Conservation (phyloP, 768 basidiomycete species). For the Sistotremastrum suecicum region DNA sequence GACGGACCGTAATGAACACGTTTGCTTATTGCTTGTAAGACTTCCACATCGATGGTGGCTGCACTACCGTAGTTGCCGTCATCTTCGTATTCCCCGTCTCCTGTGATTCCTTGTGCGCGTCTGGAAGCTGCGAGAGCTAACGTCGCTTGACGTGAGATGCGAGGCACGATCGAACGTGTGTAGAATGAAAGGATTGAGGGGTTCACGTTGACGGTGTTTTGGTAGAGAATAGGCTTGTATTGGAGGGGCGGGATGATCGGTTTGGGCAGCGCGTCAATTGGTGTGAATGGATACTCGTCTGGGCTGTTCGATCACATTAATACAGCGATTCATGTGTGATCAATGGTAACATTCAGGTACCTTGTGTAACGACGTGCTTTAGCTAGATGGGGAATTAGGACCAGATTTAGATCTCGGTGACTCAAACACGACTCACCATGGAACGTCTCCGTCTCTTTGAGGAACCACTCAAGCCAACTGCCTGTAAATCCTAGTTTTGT, state of each 20-base stretch:
- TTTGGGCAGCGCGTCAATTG: conserved; percentile 46
- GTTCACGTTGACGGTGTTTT: conserved; percentile 78
- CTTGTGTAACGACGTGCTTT: conserved; percentile 93
- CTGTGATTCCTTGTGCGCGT: conserved; percentile 49
- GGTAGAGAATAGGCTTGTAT: conserved; percentile 67
- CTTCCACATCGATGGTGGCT: conserved; percentile 88
- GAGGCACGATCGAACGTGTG: conserved; percentile 73
- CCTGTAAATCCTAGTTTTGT: conserved; percentile 60
- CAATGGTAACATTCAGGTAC: conserved; percentile 23
- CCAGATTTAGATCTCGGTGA: neutral
- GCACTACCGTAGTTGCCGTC: conserved; percentile 98
- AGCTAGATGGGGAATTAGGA: conserved; percentile 30
- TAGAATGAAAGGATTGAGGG: conserved; percentile 81
- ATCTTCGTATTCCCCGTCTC: conserved; percentile 65
- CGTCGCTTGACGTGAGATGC: conserved; percentile 68
- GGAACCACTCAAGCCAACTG: conserved; percentile 96
- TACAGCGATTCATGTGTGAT: neutral
- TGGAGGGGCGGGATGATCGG: conserved; percentile 64
- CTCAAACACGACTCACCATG: conserved; percentile 50
- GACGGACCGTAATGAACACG: conserved; percentile 90
- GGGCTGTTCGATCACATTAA: conserved; percentile 40
- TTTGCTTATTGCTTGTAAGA: conserved; percentile 95
- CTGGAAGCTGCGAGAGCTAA: conserved; percentile 49
- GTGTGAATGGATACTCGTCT: conserved; percentile 94
- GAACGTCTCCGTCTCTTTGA: conserved; percentile 88